Conservation (phyloP, 2,329 filamentous ascomycete species). For the Pyricularia sp. region DNA sequence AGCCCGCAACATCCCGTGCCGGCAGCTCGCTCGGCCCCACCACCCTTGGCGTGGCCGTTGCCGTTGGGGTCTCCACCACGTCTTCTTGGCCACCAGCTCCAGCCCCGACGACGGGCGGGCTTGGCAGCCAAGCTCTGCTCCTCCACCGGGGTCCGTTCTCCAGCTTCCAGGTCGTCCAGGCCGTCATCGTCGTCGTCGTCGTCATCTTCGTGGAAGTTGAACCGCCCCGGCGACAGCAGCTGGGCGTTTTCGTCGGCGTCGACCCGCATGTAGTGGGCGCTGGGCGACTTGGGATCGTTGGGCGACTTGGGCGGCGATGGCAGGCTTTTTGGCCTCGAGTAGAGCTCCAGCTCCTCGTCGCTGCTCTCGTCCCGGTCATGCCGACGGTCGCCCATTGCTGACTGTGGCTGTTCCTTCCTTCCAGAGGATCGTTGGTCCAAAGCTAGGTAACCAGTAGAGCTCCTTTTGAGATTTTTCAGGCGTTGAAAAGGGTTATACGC, state of each 20-base stretch:
- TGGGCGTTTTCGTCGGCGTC: conserved; percentile 13
- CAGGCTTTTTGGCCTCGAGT: not conserved
- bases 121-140: conserved; percentile 1
- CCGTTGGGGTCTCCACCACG: not conserved
- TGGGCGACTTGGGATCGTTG: conserved; percentile 1
- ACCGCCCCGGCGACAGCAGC: conserved; percentile 7
- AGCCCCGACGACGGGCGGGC: not conserved
- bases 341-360: not conserved
- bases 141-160: not conserved
- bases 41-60: not conserved
- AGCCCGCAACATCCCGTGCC: not conserved
- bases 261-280: conserved; percentile 3
- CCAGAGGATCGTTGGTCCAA: not conserved
- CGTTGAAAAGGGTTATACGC: not conserved
- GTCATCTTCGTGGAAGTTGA: conserved; percentile 7
- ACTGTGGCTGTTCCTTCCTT: not conserved
- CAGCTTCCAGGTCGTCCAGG: not conserved
- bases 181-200: conserved; percentile 7
- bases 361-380: not conserved
- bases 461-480: not conserved
- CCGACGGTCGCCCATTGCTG: not conserved
- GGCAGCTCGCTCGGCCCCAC: too few species aligned
- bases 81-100: not conserved
- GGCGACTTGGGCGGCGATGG: not conserved
- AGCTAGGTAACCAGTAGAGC: not conserved